Evolutionary conservation across 768 basidiomycete genomes (phyloP), one percentile per base, ranked within the genome.

Genomic region (Lactifluus rugatus): DNA sequence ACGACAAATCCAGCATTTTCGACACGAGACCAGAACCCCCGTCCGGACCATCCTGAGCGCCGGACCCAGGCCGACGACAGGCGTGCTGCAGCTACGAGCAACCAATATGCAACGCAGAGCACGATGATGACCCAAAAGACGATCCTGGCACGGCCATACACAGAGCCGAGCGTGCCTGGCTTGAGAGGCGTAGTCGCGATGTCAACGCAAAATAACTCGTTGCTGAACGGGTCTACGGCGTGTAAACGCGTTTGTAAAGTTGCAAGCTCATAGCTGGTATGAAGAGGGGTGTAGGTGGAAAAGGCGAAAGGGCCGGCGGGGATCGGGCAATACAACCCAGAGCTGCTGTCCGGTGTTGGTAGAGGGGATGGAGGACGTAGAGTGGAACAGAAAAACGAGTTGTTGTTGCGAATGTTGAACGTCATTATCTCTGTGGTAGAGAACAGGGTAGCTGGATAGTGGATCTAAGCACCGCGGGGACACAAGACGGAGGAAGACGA

Each of bases 1-100:
- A 95, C 73, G 65, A 97, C 85, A 65, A 91, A 91, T 6, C 93
- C 90, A 8, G 82, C 83, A 71, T 88, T 88, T 67, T 93, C 86
- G 14, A 88, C 76, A 66, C 85, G 78, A 46, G 82, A 72, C 85
- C 88, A 83, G 54, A 85, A 58, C 28, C 85, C 81, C 34, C 77
- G 73, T 42, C 81, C 81, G 31, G 80, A 76, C 66, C 84, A 74
- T 42, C 80, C 73, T 53, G 73, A 72, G 36, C 87, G 87, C 61
- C 91, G 77, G 34, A 83, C 78, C 90, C 89, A 93, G 0, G 94
- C 93, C 9, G 93, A 89, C 14, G 82, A 78, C 26, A 93, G 77
- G 44, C 95, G 80, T 5, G 89, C 93, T 25, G 81, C 66, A n/a
- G 85, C 84, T 44, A 88, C 83, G n/a, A 90, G 71, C 4, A 86